These are phyloP conservation scores for Acacia pycnantha DNA, from an alignment of 331 rosid species.

Conservation along the genomic window DNA sequence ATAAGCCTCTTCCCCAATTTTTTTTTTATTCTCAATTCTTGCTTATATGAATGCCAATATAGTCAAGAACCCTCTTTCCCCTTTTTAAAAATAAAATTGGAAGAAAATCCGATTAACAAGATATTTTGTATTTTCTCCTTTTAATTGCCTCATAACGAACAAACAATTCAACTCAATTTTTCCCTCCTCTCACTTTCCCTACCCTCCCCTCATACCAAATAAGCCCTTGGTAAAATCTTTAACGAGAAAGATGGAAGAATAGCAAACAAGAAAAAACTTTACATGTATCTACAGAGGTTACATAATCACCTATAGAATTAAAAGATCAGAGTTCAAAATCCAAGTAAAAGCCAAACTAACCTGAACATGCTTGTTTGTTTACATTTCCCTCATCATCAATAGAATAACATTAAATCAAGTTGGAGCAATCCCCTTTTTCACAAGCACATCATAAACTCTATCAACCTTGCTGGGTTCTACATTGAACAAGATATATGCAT, in stretches of 20 bases:
- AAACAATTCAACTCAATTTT: no score
- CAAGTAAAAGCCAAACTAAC: background rate
- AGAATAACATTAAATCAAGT: constrained; percentile 19
- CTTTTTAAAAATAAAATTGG: no score
- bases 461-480: constrained; percentile 78
- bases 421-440: constrained; percentile 52
- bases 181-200: no score
- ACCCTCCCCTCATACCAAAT: no score
- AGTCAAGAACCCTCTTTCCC: no score
- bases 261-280: background rate
- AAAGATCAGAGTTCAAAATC: background rate
- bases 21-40: no score
- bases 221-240: no score
- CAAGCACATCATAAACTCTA: constrained; percentile 72
- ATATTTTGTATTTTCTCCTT: no score
- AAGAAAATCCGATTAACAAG: no score
- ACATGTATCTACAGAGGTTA: background rate
- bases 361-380: background rate
- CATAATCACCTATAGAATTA: background rate
- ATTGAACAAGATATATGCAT: constrained; percentile 61
- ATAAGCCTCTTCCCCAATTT: no score
- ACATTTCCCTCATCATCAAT: background rate
- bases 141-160: no score
- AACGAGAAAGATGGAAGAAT: background rate
- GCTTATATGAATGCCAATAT: no score